These are phyloP conservation scores for Fusarium buxicola DNA, from an alignment of 2,329 filamentous ascomycete genomes.

Conservation along the genomic window DNA sequence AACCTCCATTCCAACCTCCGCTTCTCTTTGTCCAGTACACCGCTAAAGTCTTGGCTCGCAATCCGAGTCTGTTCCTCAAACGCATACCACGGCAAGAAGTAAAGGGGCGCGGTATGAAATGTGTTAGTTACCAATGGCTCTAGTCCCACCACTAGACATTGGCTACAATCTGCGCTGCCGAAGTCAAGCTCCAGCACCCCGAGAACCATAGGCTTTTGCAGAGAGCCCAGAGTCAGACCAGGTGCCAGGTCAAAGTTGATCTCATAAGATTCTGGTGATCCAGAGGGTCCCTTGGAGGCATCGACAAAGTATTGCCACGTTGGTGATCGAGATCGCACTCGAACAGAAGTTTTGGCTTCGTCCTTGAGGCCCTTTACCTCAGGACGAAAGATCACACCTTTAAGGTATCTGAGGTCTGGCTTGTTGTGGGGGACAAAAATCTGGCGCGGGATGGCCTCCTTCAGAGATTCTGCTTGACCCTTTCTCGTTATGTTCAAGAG, in stretches of 20 bases:
- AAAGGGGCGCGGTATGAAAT: constrained; percentile 45
- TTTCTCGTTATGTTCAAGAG: constrained; percentile 33
- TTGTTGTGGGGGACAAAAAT: constrained; percentile 42
- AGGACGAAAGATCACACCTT: constrained; percentile 44
- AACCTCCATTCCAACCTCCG: constrained; percentile 28
- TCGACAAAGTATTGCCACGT: constrained; percentile 45
- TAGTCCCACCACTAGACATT: constrained; percentile 41
- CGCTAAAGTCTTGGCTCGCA: constrained; percentile 28
- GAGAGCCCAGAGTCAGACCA: constrained; percentile 33
- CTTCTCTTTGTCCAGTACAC: constrained; percentile 32
- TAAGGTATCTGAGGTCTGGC: constrained; percentile 34
- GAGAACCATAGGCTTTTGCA: constrained; percentile 36
- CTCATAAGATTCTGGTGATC: constrained; percentile 38
- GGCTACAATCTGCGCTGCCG: constrained; percentile 23
- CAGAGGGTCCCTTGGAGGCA: constrained; percentile 12
- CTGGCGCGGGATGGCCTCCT: constrained; percentile 34
- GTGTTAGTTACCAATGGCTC: constrained; percentile 44
- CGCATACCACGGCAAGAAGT: constrained; percentile 45
- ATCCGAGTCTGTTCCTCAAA: constrained; percentile 41
- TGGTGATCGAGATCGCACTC: constrained; percentile 44
- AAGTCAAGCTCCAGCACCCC: constrained; percentile 41
- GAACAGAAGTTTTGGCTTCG: constrained; percentile 8
- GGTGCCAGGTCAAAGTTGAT: constrained; percentile 44
- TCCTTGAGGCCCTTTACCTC: constrained; percentile 23
- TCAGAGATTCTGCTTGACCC: constrained; percentile 15